Base-by-base conservation (phyloP, 108 stramenopile species). In the Nitzschia inconspicua region DNA sequence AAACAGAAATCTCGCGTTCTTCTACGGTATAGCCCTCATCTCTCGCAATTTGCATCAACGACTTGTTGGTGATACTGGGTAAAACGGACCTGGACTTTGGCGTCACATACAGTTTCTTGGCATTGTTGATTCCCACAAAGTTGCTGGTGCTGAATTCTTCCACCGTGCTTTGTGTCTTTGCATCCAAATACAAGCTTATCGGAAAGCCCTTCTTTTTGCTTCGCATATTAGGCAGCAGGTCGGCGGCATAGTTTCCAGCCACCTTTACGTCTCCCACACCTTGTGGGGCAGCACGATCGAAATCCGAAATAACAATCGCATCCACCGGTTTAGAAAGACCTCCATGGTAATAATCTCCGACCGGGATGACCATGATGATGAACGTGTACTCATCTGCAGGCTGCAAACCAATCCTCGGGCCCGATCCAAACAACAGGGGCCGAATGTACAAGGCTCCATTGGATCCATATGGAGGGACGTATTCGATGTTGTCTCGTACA, bases 131-230 rank as follows among this genome's bases (percentile, higher is more conserved):
- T 26, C 92, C 98, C 16, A 98, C 87, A 77, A 99, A 99, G 75
- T 99, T 99, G 32, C 94, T 95, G 14, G 98, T 99, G 63, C 89
- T 91, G 74, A 99, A 99, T 70, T 99, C 98, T 78, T 99, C 98
- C 16, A 99, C 70, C 34, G 53, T 66, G 25, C 79, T 79, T 65
- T 93, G 94, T 20, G 95, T 95, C 44, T 82, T 78, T 25, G 98
- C 91, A 83, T 99, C 98, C 29, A 97, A 61, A 70, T 99, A 99
- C 44, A 99, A 68, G 24, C 92, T 94, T 66, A 99, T 95, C 29
- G 96, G 97, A 60, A 71, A 99, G 44, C 98, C 98, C 68, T 86
- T 84, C 79, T 98, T 91, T 75, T 97, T 97, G 40, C 88, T 91
- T 61, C 84, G 43, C 83, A 91, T 89, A 68, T 98, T 97, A 8